A percentile compares a stretch with the other conserved stretches of the same genome.
Conservation (phyloP, 805 yeast species). For the Candida sanyiensis region DNA sequence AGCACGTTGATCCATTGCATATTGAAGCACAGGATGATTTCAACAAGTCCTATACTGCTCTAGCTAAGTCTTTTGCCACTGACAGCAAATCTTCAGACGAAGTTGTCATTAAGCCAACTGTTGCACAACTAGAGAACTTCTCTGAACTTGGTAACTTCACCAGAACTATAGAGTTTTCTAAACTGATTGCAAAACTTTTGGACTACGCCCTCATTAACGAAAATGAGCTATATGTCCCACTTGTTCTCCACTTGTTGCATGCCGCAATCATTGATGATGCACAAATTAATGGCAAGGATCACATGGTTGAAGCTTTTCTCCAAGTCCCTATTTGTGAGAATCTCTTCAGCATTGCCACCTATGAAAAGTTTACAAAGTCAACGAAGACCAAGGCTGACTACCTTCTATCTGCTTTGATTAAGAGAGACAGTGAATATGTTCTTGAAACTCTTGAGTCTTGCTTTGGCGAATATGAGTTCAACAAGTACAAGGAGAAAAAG, state of each 20-base stretch:
- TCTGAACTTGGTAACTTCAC: conserved; percentile 44
- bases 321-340: conserved; percentile 52
- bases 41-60: conserved; percentile 44
- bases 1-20: conserved; percentile 54
- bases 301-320: conserved; percentile 41
- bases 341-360: conserved; percentile 45
- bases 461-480: conserved; percentile 52
- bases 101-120: conserved; percentile 45
- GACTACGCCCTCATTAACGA: conserved; percentile 44
- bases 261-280: conserved; percentile 54
- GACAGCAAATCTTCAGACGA: conserved; percentile 22
- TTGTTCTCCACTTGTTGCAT: conserved; percentile 62
- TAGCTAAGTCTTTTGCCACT: conserved; percentile 39
- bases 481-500: conserved; percentile 43
- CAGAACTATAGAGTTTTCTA: conserved; percentile 48
- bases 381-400: conserved; percentile 51
- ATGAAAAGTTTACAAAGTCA: conserved; percentile 41
- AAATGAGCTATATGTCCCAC: conserved; percentile 51
- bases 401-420: conserved; percentile 45
- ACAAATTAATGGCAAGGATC: conserved; percentile 32
- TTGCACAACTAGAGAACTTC: conserved; percentile 29
- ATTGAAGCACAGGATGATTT: conserved; percentile 41
- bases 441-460: conserved; percentile 46
- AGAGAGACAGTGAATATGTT: conserved; percentile 41
- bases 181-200: conserved; percentile 51